Evolutionary conservation across 768 basidiomycete species (phyloP), one percentile per base, ranked within the genome.

Genomic region (Amanita subjunquillea): DNA sequence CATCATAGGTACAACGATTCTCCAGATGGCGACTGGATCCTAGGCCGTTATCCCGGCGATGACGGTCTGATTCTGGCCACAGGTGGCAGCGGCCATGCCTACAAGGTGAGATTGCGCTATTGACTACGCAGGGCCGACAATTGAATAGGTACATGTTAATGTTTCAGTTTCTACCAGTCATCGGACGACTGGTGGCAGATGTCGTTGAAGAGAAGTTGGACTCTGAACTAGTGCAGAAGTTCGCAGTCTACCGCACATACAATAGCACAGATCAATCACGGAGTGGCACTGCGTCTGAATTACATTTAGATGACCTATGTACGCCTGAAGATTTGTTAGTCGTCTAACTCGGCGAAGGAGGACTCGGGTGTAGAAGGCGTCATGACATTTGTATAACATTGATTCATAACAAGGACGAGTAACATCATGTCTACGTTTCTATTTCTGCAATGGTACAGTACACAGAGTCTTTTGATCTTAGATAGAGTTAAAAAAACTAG

Each of bases 31-130:
- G 78, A 97, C 65, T 97, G 91, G 90, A 70, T 96, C 40, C 90
- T 97, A 57, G 89, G 92, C 23, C 78, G 69, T 55, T 79, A 86
- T 57, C 74, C 76, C 23, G 64, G 65, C 12, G 75, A 83, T 57
- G 66, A 70, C 23, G 76, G 76, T 5, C 62, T 97, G 9, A 65
- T 93, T 49, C 65, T 97, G 27, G 94, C 92, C 1, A 94, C 94
- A 0, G 89, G 80, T 15, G 95, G 87, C 6, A 90, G 83, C 57
- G 93, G 93, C 0, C 90, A 94, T 65, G 90, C 81, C 0, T 93
- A 80, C 74, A 93, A 94, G 77, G 88, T 82, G 51, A 48, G 61
- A 56, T 27, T 8, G n/a, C 44, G 3, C 47, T 50, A 15, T 40
- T 22, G 32, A 23, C 13, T 22, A 40, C 39, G 32, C 8, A n/a